These are phyloP conservation scores for Plasmodium gonderi DNA, from an alignment of 169 alveolate species.

Conservation along the genomic window DNA sequence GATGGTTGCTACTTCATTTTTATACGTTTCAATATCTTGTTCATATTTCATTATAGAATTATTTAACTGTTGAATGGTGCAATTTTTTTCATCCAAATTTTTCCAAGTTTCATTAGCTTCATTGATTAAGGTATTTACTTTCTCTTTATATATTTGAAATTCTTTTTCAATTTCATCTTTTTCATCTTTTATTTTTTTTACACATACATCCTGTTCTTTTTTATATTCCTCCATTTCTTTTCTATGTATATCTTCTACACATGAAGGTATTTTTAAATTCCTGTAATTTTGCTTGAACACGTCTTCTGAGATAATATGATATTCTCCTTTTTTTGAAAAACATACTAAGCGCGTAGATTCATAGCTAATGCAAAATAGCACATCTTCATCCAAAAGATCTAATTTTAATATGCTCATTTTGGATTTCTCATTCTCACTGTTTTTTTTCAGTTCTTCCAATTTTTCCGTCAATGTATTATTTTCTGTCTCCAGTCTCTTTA, in stretches of 20 bases:
- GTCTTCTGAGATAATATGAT: background rate
- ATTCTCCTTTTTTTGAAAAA: slow-evolving; percentile 19
- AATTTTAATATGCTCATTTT: background rate
- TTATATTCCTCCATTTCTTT: slow-evolving; percentile 5
- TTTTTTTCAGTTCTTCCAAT: background rate
- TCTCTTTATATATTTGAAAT: slow-evolving; percentile 15
- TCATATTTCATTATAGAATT: slow-evolving; percentile 35
- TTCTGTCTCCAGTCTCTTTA: background rate
- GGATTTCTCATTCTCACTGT: background rate
- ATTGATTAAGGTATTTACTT: slow-evolving; percentile 31
- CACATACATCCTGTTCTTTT: background rate
- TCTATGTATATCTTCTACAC: slow-evolving; percentile 12
- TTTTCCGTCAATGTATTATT: background rate
- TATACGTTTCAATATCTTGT: slow-evolving; percentile 28
- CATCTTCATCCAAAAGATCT: slow-evolving; percentile 3
- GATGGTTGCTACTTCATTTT: slow-evolving; percentile 9
- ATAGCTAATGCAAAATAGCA: background rate
- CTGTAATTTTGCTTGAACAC: slow-evolving; percentile 14
- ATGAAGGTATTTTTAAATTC: background rate
- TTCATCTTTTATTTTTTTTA: slow-evolving; percentile 30
- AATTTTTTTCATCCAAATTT: slow-evolving; percentile 26
- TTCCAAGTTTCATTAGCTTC: slow-evolving; percentile 38
- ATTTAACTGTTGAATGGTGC: slow-evolving; percentile 8
- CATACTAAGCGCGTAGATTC: slow-evolving; percentile 8
- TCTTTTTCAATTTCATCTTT: slow-evolving; percentile 27